Conservation (phyloP, 2,329 filamentous ascomycete genomes). For the Dichotomopilus funicola region DNA sequence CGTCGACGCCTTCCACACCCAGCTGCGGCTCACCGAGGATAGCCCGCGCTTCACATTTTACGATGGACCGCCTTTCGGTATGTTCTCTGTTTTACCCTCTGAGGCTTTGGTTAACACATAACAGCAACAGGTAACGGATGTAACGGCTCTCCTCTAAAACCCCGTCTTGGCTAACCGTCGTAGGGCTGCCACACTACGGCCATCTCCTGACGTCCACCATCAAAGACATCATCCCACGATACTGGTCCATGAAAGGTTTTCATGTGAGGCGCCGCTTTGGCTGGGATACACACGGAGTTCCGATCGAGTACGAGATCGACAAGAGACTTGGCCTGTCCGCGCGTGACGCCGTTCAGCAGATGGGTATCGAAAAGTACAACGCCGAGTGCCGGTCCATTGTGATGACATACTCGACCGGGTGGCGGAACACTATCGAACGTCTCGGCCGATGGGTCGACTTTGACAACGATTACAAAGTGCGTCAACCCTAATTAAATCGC, state of each 20-base stretch:
- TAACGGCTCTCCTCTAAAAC: background rate
- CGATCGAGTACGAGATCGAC: constrained; percentile 96
- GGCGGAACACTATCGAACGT: constrained; percentile 80
- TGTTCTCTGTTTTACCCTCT: background rate
- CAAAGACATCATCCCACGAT: constrained; percentile 93
- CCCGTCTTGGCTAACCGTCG: background rate
- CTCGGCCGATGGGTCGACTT: constrained; percentile 96
- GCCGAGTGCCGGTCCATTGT: constrained; percentile 86
- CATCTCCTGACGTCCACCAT: constrained; percentile 88
- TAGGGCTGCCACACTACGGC: constrained; percentile 45
- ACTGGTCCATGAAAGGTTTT: constrained; percentile 95
- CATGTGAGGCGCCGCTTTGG: constrained; percentile 90
- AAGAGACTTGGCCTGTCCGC: constrained; percentile 85
- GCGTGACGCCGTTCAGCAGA: constrained; percentile 75
- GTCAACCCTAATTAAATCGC: constrained; percentile 13
- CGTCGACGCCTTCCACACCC: background rate
- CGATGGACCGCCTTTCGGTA: background rate
- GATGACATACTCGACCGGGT: constrained; percentile 82
- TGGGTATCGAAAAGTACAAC: constrained; percentile 87
- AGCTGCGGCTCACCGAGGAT: background rate
- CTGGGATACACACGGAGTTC: constrained; percentile 90
- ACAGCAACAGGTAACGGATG: background rate
- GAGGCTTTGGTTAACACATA: background rate
- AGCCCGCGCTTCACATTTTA: background rate
- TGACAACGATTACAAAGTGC: constrained; percentile 88